These are phyloP conservation scores for Pythium oligandrum DNA, from an alignment of 352 stramenopile species.

Conservation along the genomic window DNA sequence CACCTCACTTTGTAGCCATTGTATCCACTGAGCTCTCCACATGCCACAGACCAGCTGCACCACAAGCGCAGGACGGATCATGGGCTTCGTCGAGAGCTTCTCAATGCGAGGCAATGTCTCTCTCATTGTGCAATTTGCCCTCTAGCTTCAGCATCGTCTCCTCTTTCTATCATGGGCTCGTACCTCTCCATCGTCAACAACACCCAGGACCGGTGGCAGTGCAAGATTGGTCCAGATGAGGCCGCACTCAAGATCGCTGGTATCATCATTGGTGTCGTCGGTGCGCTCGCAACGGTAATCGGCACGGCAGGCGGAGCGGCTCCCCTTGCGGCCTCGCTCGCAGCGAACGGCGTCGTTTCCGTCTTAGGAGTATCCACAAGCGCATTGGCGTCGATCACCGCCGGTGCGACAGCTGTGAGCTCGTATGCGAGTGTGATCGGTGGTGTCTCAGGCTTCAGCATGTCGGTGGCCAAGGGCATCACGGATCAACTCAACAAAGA, in stretches of 20 bases:
- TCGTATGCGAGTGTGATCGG: slow-evolving; percentile 13
- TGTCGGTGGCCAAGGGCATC: slow-evolving; percentile 29
- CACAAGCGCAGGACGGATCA: not conserved
- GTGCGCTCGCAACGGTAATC: slow-evolving; percentile 3
- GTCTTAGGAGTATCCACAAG: slow-evolving; percentile 10
- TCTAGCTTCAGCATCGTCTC: not conserved
- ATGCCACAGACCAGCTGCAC: too few species aligned
- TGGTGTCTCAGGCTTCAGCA: slow-evolving; percentile 24
- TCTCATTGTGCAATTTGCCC: not conserved
- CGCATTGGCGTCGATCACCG: slow-evolving; percentile 4
- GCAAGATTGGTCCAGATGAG: slow-evolving; percentile 11
- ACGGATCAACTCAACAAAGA: slow-evolving; percentile 26
- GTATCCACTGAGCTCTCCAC: too few species aligned
- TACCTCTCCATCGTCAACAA: slow-evolving; percentile 26
- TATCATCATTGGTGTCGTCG: slow-evolving; percentile 6
- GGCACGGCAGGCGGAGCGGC: slow-evolving; percentile 4
- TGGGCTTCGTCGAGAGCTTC: not conserved
- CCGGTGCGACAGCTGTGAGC: slow-evolving; percentile 1
- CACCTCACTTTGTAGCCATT: too few species aligned
- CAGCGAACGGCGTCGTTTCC: slow-evolving; percentile 2
- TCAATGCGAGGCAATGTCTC: not conserved
- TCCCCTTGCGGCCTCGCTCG: slow-evolving; percentile 6
- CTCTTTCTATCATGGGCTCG: slow-evolving; percentile 15
- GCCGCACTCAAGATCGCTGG: slow-evolving; percentile 14
- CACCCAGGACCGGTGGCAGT: slow-evolving; percentile 15